Evolutionary conservation across 2,329 filamentous ascomycete species (phyloP).

Genomic region (Rutstroemia sp.): DNA sequence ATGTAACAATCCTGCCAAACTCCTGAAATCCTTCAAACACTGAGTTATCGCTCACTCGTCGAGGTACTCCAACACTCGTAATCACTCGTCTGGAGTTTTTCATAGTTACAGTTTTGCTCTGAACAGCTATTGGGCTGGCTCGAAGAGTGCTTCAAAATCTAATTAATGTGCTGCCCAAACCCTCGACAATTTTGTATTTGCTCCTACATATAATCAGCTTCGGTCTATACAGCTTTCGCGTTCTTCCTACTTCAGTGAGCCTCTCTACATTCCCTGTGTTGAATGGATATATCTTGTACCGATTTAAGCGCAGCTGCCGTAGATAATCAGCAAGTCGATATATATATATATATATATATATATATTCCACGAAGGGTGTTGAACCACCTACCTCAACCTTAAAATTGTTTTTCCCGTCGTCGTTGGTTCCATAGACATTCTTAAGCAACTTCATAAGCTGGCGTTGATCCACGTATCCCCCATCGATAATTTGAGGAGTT

Average conservation of each 20-base stretch:
- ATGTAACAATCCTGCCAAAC: too few species aligned
- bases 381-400: slow-evolving; percentile 14
- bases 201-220: slow-evolving; percentile 7
- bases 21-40: too few species aligned
- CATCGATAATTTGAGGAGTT: slow-evolving; percentile 17
- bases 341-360: too few species aligned
- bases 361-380: not conserved
- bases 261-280: not conserved
- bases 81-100: too few species aligned
- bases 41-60: too few species aligned
- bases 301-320: slow-evolving; percentile 16
- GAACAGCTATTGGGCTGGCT: not conserved
- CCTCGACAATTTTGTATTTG: slow-evolving; percentile 17
- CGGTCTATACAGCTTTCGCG: not conserved
- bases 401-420: slow-evolving; percentile 19
- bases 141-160: not conserved
- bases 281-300: slow-evolving; percentile 13
- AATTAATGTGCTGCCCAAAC: not conserved
- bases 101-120: not conserved
- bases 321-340: not conserved
- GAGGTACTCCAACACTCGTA: too few species aligned
- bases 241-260: slow-evolving; percentile 12
- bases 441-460: slow-evolving; percentile 15
- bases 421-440: slow-evolving; percentile 15
- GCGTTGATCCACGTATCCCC: slow-evolving; percentile 17